Conservation (phyloP, 179 eudicot genomes). For the Amaranthus tricolor region DNA sequence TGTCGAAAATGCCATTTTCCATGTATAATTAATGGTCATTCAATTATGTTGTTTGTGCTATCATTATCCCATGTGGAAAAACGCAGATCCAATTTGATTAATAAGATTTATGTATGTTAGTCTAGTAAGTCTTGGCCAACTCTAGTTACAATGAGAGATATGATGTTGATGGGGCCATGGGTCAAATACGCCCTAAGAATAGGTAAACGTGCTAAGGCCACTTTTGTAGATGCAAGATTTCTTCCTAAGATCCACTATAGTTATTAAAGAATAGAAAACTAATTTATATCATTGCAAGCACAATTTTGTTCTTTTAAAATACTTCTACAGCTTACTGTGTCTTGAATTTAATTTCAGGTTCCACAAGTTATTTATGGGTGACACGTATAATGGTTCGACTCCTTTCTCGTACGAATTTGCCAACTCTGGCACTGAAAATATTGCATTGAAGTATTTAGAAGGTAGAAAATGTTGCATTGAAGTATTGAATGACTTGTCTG, state of each 20-base stretch:
- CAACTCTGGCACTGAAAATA: conserved; percentile 15
- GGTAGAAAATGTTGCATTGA: background rate
- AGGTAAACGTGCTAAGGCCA: background rate
- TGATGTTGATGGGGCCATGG: background rate
- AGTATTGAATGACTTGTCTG: background rate
- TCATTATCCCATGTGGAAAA: background rate
- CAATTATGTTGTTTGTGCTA: background rate
- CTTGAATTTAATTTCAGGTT: conserved; percentile 51
- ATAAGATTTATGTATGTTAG: background rate
- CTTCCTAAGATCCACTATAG: background rate
- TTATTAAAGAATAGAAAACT: background rate
- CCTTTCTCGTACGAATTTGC: conserved; percentile 35
- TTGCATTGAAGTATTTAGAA: background rate
- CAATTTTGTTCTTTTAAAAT: background rate
- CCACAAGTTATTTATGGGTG: conserved; percentile 60
- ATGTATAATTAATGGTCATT: background rate
- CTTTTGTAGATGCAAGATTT: background rate
- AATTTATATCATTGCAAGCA: background rate
- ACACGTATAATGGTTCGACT: conserved; percentile 41
- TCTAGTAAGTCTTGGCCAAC: background rate
- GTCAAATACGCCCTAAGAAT: background rate
- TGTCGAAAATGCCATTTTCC: background rate
- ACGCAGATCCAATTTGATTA: background rate
- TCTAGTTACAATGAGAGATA: background rate
- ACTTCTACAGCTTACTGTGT: background rate